phyloP scores from a whole-genome alignment of 768 basidiomycete genomes.

The Suillus decipiens region DNA sequence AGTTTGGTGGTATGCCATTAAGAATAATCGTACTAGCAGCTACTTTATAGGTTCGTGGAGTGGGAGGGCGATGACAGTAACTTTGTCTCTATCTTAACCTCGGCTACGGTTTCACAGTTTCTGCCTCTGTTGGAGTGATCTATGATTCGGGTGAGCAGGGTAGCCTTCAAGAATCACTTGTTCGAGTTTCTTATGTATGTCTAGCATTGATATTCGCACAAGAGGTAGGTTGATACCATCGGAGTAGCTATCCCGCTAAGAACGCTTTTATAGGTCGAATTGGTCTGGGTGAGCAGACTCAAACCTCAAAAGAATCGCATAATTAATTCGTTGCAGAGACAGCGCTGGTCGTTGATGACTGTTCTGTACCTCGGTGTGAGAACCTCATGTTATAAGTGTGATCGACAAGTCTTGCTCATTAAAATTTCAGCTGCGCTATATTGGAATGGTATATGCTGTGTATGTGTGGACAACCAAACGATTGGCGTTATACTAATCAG shows the following conservation, averaged over 20 bases:
- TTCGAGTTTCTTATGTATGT: not conserved
- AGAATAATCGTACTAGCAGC: not conserved
- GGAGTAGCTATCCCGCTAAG: not conserved
- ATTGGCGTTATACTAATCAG: not conserved
- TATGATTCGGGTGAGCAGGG: not conserved
- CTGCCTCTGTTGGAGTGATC: not conserved
- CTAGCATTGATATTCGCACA: not conserved
- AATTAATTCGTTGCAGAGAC: not conserved
- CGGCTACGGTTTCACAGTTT: not conserved
- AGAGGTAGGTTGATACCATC: not conserved
- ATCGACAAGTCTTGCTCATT: not conserved
- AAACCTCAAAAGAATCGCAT: not conserved
- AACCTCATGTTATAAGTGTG: not conserved
- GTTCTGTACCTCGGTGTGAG: not conserved
- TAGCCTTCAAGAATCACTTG: not conserved
- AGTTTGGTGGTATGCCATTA: not conserved
- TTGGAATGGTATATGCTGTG: not conserved
- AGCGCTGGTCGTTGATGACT: constrained; percentile 2
- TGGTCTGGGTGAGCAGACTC: not conserved
- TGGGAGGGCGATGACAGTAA: not conserved
- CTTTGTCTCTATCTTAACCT: not conserved
- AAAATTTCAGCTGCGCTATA: not conserved
- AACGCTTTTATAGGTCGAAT: not conserved
- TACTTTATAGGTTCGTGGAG: not conserved
- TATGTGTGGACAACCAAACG: not conserved